Evolutionary conservation across 2,329 filamentous ascomycete species (phyloP), one percentile per base, ranked within the genome.

Genomic region (Epichloe uncinata): DNA sequence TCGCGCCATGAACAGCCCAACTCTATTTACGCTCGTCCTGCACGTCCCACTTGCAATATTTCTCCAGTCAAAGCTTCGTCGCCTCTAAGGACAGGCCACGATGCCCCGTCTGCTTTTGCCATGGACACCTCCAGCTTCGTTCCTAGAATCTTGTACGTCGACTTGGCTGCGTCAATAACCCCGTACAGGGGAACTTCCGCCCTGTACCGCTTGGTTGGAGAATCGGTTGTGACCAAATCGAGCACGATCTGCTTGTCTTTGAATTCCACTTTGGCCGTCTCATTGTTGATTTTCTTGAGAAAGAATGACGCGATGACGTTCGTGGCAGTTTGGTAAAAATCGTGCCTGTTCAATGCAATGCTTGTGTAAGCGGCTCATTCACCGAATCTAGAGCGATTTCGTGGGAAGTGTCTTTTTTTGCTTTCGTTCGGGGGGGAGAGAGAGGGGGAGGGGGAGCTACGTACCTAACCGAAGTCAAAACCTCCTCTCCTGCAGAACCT

Each of bases 211-310:
- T 95, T 97, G 5, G 77, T 75, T 22, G 69, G 79, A 52, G 80
- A 74, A 63, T 96, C 91, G 34, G 78, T 79, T 8, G 93, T 98
- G n/a, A 79, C 81, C 38, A 98, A 76, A 63, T 98, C 87, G 42
- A 98, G 76, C 11, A 77, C 74, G 47, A 97, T 68, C 44, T 78
- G 72, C 45, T 75, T 72, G 3, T 77, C 61, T 36, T 72, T 66
- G 64, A 97, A 91, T 22, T 77, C 72, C 43, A 97, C 77, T 56
- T 78, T 84, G 47, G 88, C 85, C 26, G 72, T 77, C 22, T 83
- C 77, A 69, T 91, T 94, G 69, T 90, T 81, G 60, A 98, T 95
- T 72, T 97, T 97, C 74, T 97, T 98, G 49, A 97, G 76, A 70
- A 95, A 98, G 58, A 96, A 84, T 8, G 87, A 93, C 2, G 86